Percentiles rank a stretch among this genome's conserved stretches.
Evolutionary conservation across 176 grass and related monocot genomes (phyloP).

Genomic region (Carex cristatella): DNA sequence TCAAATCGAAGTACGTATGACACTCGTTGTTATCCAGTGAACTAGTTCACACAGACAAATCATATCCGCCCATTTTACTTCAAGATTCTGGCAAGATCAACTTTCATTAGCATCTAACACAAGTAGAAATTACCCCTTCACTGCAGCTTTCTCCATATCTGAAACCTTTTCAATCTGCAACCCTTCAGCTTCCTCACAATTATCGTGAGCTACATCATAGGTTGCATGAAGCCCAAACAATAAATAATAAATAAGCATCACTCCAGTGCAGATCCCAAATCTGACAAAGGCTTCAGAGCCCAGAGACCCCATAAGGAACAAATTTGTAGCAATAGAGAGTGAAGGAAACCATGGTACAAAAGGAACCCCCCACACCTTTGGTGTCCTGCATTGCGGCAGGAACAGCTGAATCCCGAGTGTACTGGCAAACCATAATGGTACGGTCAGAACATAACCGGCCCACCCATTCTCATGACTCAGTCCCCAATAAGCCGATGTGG

Average conservation of each 20-base stretch:
- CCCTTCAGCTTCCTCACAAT: conserved; percentile 1
- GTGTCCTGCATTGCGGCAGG: conserved; percentile 43
- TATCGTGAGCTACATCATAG: conserved; percentile 68
- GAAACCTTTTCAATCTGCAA: conserved; percentile 15
- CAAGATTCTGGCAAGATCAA: background rate
- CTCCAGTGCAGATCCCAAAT: conserved; percentile 53
- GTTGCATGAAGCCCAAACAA: conserved; percentile 84
- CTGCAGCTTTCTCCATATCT: conserved; percentile 37
- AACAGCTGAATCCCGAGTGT: conserved; percentile 66
- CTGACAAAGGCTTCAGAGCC: conserved; percentile 58
- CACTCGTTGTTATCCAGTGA: background rate
- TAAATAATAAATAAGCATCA: conserved; percentile 88
- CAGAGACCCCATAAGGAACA: conserved; percentile 95
- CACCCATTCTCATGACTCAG: conserved; percentile 33
- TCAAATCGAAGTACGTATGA: background rate
- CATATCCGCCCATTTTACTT: background rate
- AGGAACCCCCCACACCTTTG: conserved; percentile 88
- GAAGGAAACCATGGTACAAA: conserved; percentile 91
- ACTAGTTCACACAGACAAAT: background rate
- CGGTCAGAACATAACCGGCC: conserved; percentile 42
- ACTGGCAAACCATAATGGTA: conserved; percentile 56
- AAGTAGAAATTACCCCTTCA: background rate
- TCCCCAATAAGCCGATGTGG: conserved; percentile 72
- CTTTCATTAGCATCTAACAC: background rate
- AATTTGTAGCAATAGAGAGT: conserved; percentile 86